A percentile compares a stretch with the other conserved stretches of the same genome.
Evolutionary conservation across 2,329 filamentous ascomycete genomes (phyloP).

Genomic region (Penicillium crustosum): DNA sequence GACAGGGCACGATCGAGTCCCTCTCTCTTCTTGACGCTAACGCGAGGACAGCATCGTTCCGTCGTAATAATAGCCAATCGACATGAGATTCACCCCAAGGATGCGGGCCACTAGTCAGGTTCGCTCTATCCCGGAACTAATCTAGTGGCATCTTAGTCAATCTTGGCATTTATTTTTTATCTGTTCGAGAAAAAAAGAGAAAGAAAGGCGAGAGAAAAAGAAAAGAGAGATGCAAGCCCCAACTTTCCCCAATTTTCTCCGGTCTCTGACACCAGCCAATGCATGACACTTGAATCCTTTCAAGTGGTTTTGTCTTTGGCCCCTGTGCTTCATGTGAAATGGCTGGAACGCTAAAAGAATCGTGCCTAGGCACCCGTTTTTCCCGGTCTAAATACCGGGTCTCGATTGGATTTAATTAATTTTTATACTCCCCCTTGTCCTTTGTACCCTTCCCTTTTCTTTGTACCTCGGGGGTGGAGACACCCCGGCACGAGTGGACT

Average conservation of each 20-base stretch:
- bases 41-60: background rate
- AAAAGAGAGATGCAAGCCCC: conserved; percentile 1
- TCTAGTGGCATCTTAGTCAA: conserved; percentile 15
- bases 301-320: background rate
- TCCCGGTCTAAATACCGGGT: background rate
- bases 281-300: conserved; percentile 6
- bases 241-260: conserved; percentile 9
- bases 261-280: conserved; percentile 2
- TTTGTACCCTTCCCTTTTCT: background rate
- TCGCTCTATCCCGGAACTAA: conserved; percentile 15
- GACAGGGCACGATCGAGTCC: background rate
- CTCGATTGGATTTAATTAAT: background rate
- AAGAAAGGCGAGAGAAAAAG: background rate
- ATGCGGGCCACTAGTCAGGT: conserved; percentile 23
- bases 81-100: conserved; percentile 3
- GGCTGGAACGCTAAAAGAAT: background rate
- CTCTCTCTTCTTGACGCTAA: conserved; percentile 3
- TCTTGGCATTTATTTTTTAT: conserved; percentile 8
- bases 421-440: background rate
- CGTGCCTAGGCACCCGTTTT: background rate
- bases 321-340: conserved; percentile 10
- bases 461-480: background rate
- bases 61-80: conserved; percentile 8
- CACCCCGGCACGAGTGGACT: background rate
- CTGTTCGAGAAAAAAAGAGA: background rate